Conservation (phyloP, 75 land plant genomes). For the Pinus albicaulis region DNA sequence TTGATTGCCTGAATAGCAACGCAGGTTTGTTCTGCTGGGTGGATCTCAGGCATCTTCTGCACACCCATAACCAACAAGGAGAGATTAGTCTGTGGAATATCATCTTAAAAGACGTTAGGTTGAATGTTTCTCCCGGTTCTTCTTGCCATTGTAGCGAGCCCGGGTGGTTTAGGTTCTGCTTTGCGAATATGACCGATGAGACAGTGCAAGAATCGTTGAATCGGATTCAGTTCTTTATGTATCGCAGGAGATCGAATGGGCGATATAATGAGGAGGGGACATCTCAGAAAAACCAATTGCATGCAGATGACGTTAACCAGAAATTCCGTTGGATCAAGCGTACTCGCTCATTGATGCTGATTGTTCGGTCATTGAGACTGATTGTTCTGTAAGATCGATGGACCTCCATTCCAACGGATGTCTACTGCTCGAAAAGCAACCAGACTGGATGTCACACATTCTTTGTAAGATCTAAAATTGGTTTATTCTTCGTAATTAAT, state of each 20-base stretch:
- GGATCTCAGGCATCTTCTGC: constrained; percentile 53
- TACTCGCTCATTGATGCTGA: neutral
- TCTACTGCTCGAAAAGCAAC: too few species aligned
- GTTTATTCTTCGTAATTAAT: too few species aligned
- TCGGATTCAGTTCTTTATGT: constrained; percentile 32
- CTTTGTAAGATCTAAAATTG: too few species aligned
- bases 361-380: neutral
- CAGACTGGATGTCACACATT: too few species aligned
- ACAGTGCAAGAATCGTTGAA: constrained; percentile 26
- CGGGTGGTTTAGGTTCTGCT: constrained; percentile 82
- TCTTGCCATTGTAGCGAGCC: constrained; percentile 78
- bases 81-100: constrained; percentile 70
- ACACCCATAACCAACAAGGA: constrained; percentile 32
- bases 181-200: constrained; percentile 58
- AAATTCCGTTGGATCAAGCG: neutral
- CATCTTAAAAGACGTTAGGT: constrained; percentile 42
- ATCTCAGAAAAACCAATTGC: too few species aligned
- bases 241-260: neutral
- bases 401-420: too few species aligned
- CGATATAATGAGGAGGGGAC: too few species aligned
- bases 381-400: too few species aligned
- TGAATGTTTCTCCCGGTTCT: constrained; percentile 72
- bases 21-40: constrained; percentile 82
- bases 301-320: too few species aligned
- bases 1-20: constrained; percentile 42